These are phyloP conservation scores for Candolleomyces eurysporus DNA, from an alignment of 768 basidiomycete genomes.

Conservation along the genomic window DNA sequence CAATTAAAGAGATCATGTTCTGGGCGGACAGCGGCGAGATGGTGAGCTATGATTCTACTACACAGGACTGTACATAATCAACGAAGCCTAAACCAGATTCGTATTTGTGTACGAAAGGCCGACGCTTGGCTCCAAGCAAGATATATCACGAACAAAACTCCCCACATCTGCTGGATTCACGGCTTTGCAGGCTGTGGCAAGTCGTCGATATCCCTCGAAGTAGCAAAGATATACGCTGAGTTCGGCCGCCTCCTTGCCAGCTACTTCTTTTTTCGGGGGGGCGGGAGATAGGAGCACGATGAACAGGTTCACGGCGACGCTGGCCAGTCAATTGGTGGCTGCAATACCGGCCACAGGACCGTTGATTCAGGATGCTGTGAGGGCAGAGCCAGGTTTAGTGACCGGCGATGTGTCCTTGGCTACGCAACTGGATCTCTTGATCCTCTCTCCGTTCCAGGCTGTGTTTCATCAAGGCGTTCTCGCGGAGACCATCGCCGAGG, in stretches of 20 bases:
- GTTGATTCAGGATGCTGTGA: neutral
- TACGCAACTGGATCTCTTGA: neutral
- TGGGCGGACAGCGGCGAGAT: neutral
- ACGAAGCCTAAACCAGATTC: no score
- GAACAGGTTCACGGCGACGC: neutral
- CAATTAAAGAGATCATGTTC: neutral
- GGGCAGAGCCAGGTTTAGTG: neutral
- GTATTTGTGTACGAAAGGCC: no score
- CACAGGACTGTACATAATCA: no score
- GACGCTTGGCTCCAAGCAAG: no score
- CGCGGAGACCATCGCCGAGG: neutral
- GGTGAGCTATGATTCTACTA: neutral
- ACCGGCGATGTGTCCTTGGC: neutral
- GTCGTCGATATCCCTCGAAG: neutral
- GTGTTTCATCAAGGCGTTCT: neutral
- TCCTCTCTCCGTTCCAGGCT: neutral
- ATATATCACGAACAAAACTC: no score
- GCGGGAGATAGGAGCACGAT: neutral
- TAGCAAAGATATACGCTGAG: neutral
- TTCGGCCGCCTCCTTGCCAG: neutral
- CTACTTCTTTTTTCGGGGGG: constrained; percentile 4
- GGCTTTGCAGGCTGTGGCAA: neutral
- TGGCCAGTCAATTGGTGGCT: neutral
- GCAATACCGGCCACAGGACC: neutral
- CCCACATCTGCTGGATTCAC: neutral